phyloP scores from a whole-genome alignment of 352 stramenopile genomes.

The Phytopythium kandeliae region DNA sequence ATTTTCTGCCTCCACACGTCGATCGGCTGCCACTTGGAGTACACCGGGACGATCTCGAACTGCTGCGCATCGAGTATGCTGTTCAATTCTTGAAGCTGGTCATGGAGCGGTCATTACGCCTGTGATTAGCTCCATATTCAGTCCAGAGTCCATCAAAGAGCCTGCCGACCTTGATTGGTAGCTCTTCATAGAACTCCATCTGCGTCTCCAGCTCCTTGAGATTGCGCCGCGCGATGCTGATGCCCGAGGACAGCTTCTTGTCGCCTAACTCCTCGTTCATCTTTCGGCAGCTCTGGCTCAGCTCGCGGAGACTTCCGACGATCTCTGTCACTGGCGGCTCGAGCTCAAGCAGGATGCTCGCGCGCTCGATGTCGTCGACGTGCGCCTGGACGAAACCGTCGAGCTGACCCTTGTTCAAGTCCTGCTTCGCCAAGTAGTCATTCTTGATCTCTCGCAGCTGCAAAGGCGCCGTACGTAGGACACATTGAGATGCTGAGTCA shows the following conservation, averaged over 20 bases:
- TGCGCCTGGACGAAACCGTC: slow-evolving; percentile 67
- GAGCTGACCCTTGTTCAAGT: slow-evolving; percentile 69
- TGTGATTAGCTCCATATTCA: too few relatives aligned
- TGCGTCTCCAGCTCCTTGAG: slow-evolving; percentile 74
- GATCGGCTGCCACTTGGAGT: slow-evolving; percentile 61
- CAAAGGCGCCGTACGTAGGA: slow-evolving; percentile 13
- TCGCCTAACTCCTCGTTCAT: slow-evolving; percentile 84
- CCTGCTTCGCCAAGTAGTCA: slow-evolving; percentile 68
- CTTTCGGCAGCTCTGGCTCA: slow-evolving; percentile 55
- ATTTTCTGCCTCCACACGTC: slow-evolving; percentile 84
- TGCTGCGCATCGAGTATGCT: slow-evolving; percentile 40
- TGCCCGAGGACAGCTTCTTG: slow-evolving; percentile 70
- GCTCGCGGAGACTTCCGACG: slow-evolving; percentile 44
- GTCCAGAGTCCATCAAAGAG: too few relatives aligned
- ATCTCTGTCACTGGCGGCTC: slow-evolving; percentile 60
- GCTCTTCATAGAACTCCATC: slow-evolving; percentile 80
- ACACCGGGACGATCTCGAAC: slow-evolving; percentile 53
- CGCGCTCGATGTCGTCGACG: slow-evolving; percentile 83
- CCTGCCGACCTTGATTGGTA: slow-evolving; percentile 42
- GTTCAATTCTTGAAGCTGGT: slow-evolving; percentile 34
- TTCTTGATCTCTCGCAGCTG: slow-evolving; percentile 83
- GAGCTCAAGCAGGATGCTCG: slow-evolving; percentile 61
- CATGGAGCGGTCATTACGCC: neutral
- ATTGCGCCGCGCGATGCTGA: slow-evolving; percentile 79
- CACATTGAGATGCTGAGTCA: neutral